Base-by-base conservation (phyloP, 176 grass and related monocot genomes). In the Thalia dealbata region DNA sequence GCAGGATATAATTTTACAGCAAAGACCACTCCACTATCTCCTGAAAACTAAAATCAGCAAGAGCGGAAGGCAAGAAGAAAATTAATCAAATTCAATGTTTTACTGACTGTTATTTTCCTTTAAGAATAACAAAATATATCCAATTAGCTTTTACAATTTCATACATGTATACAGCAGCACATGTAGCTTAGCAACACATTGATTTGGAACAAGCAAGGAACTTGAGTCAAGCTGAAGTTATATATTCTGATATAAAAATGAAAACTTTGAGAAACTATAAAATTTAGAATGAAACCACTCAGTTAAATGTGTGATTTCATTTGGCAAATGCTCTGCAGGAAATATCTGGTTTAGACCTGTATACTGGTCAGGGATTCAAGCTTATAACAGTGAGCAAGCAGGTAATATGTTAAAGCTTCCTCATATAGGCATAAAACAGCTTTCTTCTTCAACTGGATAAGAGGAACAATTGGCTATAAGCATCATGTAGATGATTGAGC, bases 1-100 rank as follows among this genome's bases (percentile, higher is more conserved):
- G 90, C 90, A 79, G 95, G 95, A 81, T 97, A 93, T 44, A 97
- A 30, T 79, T 97, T 97, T 26, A 97, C 87, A 62, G 85, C 85
- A 72, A 84, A 88, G 48, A 97, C 78, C 6, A 84, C 75, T 52
- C 90, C 95, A 46, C 95, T 97, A 60, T 82, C 79, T 71, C 76
- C 93, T 93, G 35, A 75, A 56, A 73, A 69, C 30, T 86, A 14
- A 75, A 14, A 76, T 10, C 60, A 32, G 18, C 50, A 78, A 43
- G 43, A 81, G 26, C 77, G 60, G 14, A 76, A 68, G 22, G 3
- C 44, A 68, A 68, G 35, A 68, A 19, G 19, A 41, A 43, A 68
- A 21, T 68, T 21, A 10, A 68, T 44, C 19, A 22, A 45, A 43
- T 18, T 12, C 64, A 67, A 43, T 43, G 32, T 67, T 15, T 19